Evolutionary conservation across 345 rosid genomes (phyloP), one percentile per base, ranked within the genome.

Genomic region (Populus simonii): DNA sequence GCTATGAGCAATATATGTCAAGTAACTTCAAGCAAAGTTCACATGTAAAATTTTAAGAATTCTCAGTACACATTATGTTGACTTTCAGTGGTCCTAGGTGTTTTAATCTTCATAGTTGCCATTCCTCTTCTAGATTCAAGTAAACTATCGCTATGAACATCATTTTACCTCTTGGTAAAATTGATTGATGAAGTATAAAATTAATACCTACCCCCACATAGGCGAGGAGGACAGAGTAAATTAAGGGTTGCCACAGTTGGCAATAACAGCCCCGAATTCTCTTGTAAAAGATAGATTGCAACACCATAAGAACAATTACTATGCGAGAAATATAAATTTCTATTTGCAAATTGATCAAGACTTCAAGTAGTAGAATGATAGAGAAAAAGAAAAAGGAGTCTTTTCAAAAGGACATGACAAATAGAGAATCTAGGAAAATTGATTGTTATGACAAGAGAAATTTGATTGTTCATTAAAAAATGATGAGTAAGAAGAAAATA

Each of bases 231-330:
- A 96, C 87, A 74, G 98, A 95, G 80, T 92, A 90, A 73, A n/a
- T n/a, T n/a, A n/a, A 92, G 11, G 55, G 99, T 97, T 51, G 97
- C 98, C n/a, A 92, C 53, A 45, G 93, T 91, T 0, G 97, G 97
- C 75, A 93, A 76, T 4, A 86, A 96, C 84, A 45, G 98, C 97
- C n/a, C 99, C 98, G 23, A 93, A 96, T 86, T 96, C 92, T 66
- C 99, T 97, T 95, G 90, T 78, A 70, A 80, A 62, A 53, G 57
- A 68, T 55, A 49, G 47, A 67, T 55, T 18, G 38, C 59, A 45
- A 41, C 59, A 63, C 20, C 38, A 27, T 76, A 33, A 76, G 70
- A 74, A 22, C n/a, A 66, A 59, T 39, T 49, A 39, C 2, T 23
- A 20, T 23, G 65, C 8, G 70, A 43, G 29, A 13, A 65, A 78